Evolutionary conservation across 2,329 filamentous ascomycete genomes (phyloP).

Genomic region (Colletotrichum graminicola): DNA sequence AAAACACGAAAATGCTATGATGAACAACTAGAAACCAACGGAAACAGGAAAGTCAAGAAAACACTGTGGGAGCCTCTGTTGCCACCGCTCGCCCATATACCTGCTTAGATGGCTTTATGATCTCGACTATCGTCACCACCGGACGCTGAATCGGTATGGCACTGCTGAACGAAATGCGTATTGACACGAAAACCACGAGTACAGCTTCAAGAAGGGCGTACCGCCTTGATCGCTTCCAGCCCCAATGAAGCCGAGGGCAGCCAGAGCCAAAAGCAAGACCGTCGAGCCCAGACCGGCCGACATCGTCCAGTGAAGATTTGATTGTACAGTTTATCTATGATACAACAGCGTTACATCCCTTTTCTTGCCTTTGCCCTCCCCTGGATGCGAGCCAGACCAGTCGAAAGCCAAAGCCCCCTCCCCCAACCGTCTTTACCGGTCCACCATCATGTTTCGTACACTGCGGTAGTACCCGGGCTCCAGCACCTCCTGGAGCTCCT

Average conservation of each 20-base stretch:
- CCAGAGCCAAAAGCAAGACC: background rate
- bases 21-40: background rate
- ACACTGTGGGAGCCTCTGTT: background rate
- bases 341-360: slow-evolving; percentile 48
- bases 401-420: no score
- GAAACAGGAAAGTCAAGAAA: no score
- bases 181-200: background rate
- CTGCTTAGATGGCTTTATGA: no score
- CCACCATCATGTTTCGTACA: slow-evolving; percentile 86
- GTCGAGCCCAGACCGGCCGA: background rate
- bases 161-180: background rate
- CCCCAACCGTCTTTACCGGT: slow-evolving; percentile 65
- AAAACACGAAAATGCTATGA: background rate
- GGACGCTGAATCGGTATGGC: background rate
- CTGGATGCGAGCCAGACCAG: slow-evolving; percentile 6
- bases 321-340: slow-evolving; percentile 53
- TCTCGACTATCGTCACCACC: background rate
- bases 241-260: background rate
- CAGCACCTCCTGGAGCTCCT: slow-evolving; percentile 82
- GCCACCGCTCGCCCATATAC: background rate
- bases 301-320: slow-evolving; percentile 35
- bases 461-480: slow-evolving; percentile 76
- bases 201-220: background rate
- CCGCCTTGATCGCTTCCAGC: no score
- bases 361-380: slow-evolving; percentile 42